Base-by-base conservation (phyloP, 805 yeast species). In the Isabelozyma rhagii region DNA sequence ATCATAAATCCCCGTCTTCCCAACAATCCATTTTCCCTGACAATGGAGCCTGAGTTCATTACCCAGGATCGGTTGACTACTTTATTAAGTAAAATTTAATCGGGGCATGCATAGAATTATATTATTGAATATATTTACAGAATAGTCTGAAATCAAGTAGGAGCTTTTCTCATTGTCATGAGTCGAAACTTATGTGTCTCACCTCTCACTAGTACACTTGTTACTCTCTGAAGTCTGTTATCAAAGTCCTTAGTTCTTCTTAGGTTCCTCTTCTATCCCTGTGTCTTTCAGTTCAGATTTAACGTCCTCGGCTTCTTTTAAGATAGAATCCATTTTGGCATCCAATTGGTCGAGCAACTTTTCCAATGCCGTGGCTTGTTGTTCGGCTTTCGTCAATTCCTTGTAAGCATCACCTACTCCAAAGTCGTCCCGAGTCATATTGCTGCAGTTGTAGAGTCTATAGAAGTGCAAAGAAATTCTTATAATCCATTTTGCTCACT, bases 1-100 rank as follows among this genome's bases (percentile, higher is more conserved):
- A 71, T 82, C 28, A 72, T 92, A 42, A 94, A 94, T 60, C 96
- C 96, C 0, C 66, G 71, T 9, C 69, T 79, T 50, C 83, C 87
- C 0, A 70, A 74, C 3, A 93, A 94, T 61, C 98, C 98, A 18
- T 90, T 91, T 59, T 67, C 72, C 2, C 66, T 64, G 18, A 75
- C 79, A 1, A 63, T 66, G 10, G 80, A 78, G 50, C 83, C 83
- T 0, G 86, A 81, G 57, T 81, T 84, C 52, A 64, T 85, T 4
- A 46, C 47, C 27, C 61, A 57, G 50, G 57, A 49, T 17, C 59
- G 59, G 29, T 45, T 57, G 21, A 14, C 49, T 8, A 17, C 18
- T 13, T 43, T 43, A 31, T 11, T 41, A 41, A 18, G 21, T n/a
- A 7, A 39, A 4, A 39, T 17, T 4, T 39, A n/a, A 38, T 10